A percentile compares a stretch with the other conserved stretches of the same genome.
Evolutionary conservation across 768 basidiomycete species (phyloP).

Genomic region (Cytidiella melzeri): DNA sequence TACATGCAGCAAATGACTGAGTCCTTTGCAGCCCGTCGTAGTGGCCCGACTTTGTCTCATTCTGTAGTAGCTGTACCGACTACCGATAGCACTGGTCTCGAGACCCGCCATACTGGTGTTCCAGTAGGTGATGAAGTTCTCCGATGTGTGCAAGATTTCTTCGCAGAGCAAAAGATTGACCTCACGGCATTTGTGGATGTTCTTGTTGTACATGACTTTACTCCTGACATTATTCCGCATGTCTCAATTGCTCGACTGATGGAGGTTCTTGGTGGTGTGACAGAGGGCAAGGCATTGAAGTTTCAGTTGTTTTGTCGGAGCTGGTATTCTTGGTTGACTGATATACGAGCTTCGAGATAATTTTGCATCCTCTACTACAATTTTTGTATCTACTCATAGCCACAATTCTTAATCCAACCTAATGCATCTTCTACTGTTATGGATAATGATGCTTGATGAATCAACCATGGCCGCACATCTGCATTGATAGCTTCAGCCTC

Average conservation of each 20-base stretch:
- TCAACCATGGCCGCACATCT: conserved; percentile 11
- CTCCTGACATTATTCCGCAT: background rate
- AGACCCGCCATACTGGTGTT: too few relatives aligned
- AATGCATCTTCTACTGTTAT: background rate
- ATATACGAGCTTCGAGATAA: background rate
- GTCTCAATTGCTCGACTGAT: background rate
- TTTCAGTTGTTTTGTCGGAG: background rate
- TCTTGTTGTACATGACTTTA: background rate
- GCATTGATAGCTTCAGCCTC: conserved; percentile 9
- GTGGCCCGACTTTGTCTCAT: background rate
- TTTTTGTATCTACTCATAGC: background rate
- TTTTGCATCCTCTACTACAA: background rate
- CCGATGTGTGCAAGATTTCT: background rate
- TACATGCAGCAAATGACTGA: too few relatives aligned
- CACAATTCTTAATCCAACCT: background rate
- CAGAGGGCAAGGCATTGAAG: background rate
- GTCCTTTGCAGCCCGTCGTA: too few relatives aligned
- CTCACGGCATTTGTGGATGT: background rate
- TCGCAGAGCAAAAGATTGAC: background rate
- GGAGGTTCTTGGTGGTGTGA: background rate
- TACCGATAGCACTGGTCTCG: too few relatives aligned
- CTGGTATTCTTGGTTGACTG: background rate
- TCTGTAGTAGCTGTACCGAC: background rate
- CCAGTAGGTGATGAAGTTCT: background rate
- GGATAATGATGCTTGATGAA: background rate